phyloP scores from a whole-genome alignment of 148 eudicot species.

The Rhododendron mucronatum region DNA sequence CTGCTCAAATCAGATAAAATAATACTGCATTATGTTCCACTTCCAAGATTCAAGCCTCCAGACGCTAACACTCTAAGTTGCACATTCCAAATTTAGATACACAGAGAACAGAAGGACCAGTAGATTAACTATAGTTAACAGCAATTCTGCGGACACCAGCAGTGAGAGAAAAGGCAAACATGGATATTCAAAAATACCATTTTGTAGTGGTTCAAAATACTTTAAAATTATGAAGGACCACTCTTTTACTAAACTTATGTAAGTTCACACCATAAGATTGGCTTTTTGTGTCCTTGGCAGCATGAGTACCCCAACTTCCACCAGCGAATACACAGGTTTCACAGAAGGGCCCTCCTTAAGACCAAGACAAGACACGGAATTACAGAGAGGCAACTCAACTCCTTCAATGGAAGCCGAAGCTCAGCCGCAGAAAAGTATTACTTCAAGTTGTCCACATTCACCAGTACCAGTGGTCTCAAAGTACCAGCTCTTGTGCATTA shows the following conservation, averaged over 20 bases:
- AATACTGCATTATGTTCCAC: too few species aligned
- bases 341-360: conserved; percentile 5
- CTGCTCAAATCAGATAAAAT: not conserved
- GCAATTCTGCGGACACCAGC: not conserved
- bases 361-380: not conserved
- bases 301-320: not conserved
- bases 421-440: not conserved
- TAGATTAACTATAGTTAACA: not conserved
- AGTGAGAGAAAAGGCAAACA: not conserved
- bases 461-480: not conserved
- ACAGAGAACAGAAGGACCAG: not conserved
- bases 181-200: not conserved
- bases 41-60: not conserved
- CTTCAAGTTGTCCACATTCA: conserved; percentile 2
- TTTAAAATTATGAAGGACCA: not conserved
- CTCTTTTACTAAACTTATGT: not conserved
- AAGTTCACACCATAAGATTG: not conserved
- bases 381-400: not conserved
- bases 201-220: not conserved
- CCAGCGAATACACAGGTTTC: not conserved
- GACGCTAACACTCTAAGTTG: not conserved
- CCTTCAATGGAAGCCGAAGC: conserved; percentile 1
- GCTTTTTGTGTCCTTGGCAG: not conserved
- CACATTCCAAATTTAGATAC: not conserved
- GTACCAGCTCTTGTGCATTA: too few species aligned